Base-by-base conservation (phyloP, 148 eudicot species). In the Diospyros kaki region DNA sequence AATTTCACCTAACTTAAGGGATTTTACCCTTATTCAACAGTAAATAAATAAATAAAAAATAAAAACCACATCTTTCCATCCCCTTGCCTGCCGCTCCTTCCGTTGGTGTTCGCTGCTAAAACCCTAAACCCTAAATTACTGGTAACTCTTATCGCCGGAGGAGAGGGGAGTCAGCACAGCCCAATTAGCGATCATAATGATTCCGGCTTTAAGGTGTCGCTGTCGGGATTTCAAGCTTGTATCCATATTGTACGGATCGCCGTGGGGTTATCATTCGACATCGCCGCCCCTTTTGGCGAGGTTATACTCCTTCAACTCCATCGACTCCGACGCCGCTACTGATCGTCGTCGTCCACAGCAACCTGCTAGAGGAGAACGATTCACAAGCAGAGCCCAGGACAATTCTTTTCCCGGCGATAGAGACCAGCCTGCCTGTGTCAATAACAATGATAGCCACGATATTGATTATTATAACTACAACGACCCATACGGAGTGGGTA, bases 221-320 rank as follows among this genome's bases (percentile, higher is more conserved):
- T 81, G 86, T 79, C 81, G 81, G 40, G 48, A 41, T 73, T 82
- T 73, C 44, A 73, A 82, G 55, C 72, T 70, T 10, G 10, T 79
- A 71, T 28, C 28, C 28, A 66, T 71, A 50, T 76, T 78, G 41
- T 54, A 14, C 15, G 6, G 38, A 69, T 69, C 46, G 18, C 51
- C 4, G 45, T 73, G 18, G n/a, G 59, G 17, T 56, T 66, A 75
- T 73, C 60, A 62, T 15, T 70, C 54, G 4, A 50, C 15, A 44
- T 45, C 65, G 14, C 53, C 65, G 14, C 53, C 73, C 56, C 60
- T 74, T 42, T 79, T 65, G 12, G 39, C 72, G 55, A 82, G 79
- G 71, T 59, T 82, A 28, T 73, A 79, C 58, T 46, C 58, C 69
- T 76, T 84, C 67, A 72, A 76, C 66, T 75, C 84, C 5, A 44